Base-by-base conservation (phyloP, 805 yeast genomes). In the Candida germanica region DNA sequence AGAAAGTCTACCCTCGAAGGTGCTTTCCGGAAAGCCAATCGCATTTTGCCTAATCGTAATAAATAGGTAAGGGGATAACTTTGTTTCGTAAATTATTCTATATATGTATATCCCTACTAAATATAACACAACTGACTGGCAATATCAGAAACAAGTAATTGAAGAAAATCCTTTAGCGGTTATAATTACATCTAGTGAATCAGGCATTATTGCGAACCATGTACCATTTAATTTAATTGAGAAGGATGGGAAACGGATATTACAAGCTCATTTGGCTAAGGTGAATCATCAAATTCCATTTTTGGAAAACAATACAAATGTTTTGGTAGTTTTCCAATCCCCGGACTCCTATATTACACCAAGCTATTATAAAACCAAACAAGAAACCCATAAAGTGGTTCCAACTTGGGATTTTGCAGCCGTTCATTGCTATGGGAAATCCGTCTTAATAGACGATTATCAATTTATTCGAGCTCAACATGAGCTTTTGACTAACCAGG, bases 331-430 rank as follows among this genome's bases (percentile, higher is more conserved):
- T 3, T 80, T 80, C 61, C 75, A 71, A 51, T 64, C 77, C 5
- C 58, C 51, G 3, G 65, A 75, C 47, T 57, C 76, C 1, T 80
- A 80, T 50, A 70, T 80, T 15, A 56, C 79, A 16, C 84, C 87
- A 2, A 53, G 68, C 11, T 80, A 79, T 70, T 80, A 80, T 48
- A 73, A 77, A 6, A 63, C 69, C 14, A 79, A 80, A 57, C 57
- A 66, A 31, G 65, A 64, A 31, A 74, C 80, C 21, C 80, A 77
- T 42, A 79, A 77, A 49, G 68, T 66, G 27, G 86, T 79, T n/a
- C 84, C 86, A 12, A 80, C 86, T 1, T 80, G 85, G 85, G 80
- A 76, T 51, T 79, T 71, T 55, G 77, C 74, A 2, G 57, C 74
- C 3, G 78, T 73, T 21, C 84, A 80, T 48, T 61, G 72, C 28